Percentiles rank a stretch among this genome's conserved stretches.
phyloP scores from a whole-genome alignment of 2,329 filamentous ascomycete species.

The Alternaria metachromatica region DNA sequence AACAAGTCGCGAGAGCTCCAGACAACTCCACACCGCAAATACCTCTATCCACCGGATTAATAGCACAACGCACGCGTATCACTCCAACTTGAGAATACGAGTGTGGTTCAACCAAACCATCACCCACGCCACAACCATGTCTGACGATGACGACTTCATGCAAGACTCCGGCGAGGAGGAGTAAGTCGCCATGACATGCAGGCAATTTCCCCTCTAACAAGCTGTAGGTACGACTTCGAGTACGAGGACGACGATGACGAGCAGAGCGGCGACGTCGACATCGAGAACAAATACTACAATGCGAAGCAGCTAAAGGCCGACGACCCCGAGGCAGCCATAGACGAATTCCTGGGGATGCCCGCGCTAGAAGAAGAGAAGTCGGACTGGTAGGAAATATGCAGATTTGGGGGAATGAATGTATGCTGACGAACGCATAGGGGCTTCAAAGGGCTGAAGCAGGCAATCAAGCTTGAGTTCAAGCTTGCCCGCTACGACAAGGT shows the following conservation, averaged over 20 bases:
- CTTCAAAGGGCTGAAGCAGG: constrained; percentile 97
- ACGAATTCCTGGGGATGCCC: constrained; percentile 90
- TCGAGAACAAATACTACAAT: constrained; percentile 99
- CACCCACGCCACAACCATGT: constrained; percentile 63
- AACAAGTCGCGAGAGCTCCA: constrained; percentile 17
- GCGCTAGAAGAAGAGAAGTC: constrained; percentile 87
- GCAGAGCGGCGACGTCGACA: constrained; percentile 85
- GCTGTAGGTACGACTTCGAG: constrained; percentile 84
- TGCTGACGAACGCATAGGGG: constrained; percentile 60
- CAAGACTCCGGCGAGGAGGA: constrained; percentile 88
- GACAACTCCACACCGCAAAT: background rate
- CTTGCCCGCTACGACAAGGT: constrained; percentile 88
- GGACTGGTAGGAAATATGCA: constrained; percentile 70
- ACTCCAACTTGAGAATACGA: background rate
- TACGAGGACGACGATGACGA: constrained; percentile 95
- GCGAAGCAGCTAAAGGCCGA: constrained; percentile 93
- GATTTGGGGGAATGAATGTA: background rate
- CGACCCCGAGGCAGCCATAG: constrained; percentile 86
- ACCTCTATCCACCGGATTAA: background rate
- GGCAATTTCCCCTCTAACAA: constrained; percentile 24
- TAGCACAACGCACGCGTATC: background rate
- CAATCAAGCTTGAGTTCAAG: constrained; percentile 95
- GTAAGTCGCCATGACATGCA: constrained; percentile 55
- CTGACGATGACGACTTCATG: constrained; percentile 90
- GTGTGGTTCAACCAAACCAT: background rate